Base-by-base conservation (phyloP, 2,329 filamentous ascomycete species). In the Colletotrichum tropicale region DNA sequence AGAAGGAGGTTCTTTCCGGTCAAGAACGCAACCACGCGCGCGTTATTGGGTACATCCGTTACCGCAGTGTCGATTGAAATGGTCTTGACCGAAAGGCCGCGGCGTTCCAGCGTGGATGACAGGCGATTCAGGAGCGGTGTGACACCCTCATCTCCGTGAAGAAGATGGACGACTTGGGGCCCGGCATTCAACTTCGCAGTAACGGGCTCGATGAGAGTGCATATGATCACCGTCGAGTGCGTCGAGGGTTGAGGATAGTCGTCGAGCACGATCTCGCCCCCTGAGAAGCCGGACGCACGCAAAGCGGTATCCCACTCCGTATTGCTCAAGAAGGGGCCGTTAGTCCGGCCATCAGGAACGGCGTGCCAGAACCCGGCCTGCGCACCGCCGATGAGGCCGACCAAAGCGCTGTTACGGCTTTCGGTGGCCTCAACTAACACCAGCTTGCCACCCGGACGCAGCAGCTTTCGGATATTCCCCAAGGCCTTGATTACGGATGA, bases 401-500 rank as follows among this genome's bases (percentile, higher is more conserved):
- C 55, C 55, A 24, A 30, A 1, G 13, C n/a, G 26, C 55, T 58
- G 55, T 58, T 58, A 8, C 21, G 21, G 26, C 24, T 58, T 16
- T n/a, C 55, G 8, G 79, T 81, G 12, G 78, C 76, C 66, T 83
- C 82, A 7, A 81, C 76, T 8, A 84, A 69, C 10, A 82, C 48
- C 8, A 84, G 78, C 52, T 80, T 81, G 2, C 83, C 83, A 2
- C 80, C 81, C 0, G 82, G 81, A 56, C 79, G 82, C 6, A 84
- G 74, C 2, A 84, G 77, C 24, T 56, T 73, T 9, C 71, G 77
- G 1, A 79, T 75, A 30, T 82, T 78, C 3, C 66, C 65, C 43
- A 84, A 36, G 2, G 82, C 81, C 5, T 73, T 65, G 9, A 77
- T 66, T 3, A 83, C 74, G 8, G 76, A 77, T 2, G 70, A 73